Conservation (phyloP, 129 eudicot genomes). For the Lactuca saligna region DNA sequence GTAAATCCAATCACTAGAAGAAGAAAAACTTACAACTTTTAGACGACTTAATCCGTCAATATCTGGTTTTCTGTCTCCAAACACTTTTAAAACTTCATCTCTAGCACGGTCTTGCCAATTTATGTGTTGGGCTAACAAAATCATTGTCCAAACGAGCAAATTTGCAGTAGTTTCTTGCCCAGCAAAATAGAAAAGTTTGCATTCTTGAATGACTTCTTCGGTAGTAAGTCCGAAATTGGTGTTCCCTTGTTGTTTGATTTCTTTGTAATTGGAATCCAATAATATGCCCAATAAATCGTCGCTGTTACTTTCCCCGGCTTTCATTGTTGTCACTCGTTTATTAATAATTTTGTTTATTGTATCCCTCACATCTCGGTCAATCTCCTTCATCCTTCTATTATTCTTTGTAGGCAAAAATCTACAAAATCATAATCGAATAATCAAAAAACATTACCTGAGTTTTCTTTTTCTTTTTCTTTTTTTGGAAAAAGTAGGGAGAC, state of each 20-base stretch:
- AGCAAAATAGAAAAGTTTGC: conserved; percentile 29
- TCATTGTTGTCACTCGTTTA: conserved; percentile 14
- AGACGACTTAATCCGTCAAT: conserved; percentile 20
- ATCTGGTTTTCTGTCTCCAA: conserved; percentile 23
- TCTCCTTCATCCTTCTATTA: conserved; percentile 18
- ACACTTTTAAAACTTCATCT: conserved; percentile 24
- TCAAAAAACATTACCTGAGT: neutral
- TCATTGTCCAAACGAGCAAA: conserved; percentile 28
- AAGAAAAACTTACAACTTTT: conserved; percentile 21
- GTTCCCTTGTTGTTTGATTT: conserved; percentile 23
- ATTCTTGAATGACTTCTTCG: conserved; percentile 27
- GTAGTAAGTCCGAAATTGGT: conserved; percentile 11
- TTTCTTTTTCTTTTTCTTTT: no score
- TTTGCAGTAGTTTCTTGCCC: conserved; percentile 31
- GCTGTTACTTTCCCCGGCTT: neutral
- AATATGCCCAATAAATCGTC: conserved; percentile 26
- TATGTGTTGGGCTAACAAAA: conserved; percentile 17
- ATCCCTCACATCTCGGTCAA: conserved; percentile 6
- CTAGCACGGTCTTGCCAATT: conserved; percentile 28
- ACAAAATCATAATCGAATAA: neutral
- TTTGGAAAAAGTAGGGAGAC: neutral
- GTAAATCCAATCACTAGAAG: neutral
- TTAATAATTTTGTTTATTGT: conserved; percentile 15
- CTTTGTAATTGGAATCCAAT: conserved; percentile 24
- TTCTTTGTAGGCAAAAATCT: conserved; percentile 30